Evolutionary conservation across 306 rosid species (phyloP).

Genomic region (Begonia masoniana): DNA sequence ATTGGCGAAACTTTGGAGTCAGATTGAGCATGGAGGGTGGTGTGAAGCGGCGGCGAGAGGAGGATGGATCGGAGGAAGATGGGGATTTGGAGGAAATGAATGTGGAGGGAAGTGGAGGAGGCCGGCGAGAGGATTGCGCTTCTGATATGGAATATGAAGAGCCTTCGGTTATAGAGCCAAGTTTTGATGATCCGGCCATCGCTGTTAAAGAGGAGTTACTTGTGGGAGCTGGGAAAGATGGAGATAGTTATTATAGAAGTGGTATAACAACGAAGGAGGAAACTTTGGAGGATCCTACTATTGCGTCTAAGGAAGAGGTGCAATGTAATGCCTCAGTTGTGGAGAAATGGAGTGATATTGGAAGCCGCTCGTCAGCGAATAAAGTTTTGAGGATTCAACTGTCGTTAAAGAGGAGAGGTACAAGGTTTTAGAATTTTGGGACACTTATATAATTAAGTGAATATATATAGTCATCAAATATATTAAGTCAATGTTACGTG

Average conservation of each 20-base stretch:
- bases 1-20: no score
- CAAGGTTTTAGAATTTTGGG: no score
- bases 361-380: no score
- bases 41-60: slow-evolving; percentile 6
- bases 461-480: no score
- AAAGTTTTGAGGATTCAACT: no score
- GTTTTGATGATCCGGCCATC: background rate
- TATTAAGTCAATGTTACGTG: no score
- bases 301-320: background rate
- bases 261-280: background rate
- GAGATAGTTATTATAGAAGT: background rate
- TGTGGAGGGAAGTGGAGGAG: background rate
- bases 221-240: background rate
- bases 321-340: background rate
- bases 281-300: no score
- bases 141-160: slow-evolving; percentile 2
- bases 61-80: background rate
- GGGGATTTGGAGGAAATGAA: background rate
- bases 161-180: background rate
- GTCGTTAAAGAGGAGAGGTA: no score
- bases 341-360: background rate
- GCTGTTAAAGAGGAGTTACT: slow-evolving; percentile 4
- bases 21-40: slow-evolving; percentile 1
- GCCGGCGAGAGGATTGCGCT: background rate
- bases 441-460: no score